A percentile compares a stretch with the other conserved stretches of the same genome.
Evolutionary conservation across 768 basidiomycete genomes (phyloP).

Genomic region (Tulasnella sp.): DNA sequence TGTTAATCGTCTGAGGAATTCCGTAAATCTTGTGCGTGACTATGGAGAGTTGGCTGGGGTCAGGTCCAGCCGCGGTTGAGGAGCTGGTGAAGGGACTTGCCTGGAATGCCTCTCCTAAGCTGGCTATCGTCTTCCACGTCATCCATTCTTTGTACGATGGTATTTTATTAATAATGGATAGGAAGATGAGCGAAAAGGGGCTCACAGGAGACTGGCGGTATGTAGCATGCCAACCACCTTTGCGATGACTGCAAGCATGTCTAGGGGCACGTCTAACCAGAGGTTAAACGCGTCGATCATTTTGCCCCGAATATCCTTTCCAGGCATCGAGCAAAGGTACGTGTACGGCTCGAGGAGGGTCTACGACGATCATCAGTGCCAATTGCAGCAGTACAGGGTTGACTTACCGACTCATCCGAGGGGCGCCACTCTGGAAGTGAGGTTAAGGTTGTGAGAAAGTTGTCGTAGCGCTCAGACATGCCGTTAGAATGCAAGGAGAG

Average conservation of each 20-base stretch:
- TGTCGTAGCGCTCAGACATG: conserved; percentile 7
- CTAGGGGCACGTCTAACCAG: conserved; percentile 74
- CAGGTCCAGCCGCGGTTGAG: neutral
- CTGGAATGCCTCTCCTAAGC: conserved; percentile 73
- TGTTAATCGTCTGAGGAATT: conserved; percentile 91
- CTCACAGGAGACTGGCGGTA: conserved; percentile 80
- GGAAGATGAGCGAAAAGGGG: conserved; percentile 1
- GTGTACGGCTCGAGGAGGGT: conserved; percentile 74
- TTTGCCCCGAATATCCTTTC: conserved; percentile 81
- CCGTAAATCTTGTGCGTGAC: conserved; percentile 96
- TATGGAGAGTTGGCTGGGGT: conserved; percentile 22
- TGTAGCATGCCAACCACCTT: conserved; percentile 89
- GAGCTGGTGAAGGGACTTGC: conserved; percentile 25
- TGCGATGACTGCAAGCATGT: conserved; percentile 59
- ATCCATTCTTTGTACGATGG: conserved; percentile 59
- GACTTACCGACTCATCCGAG: conserved; percentile 14
- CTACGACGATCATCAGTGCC: conserved; percentile 21
- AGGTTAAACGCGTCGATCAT: conserved; percentile 87
- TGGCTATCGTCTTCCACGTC: conserved; percentile 91
- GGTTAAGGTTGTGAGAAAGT: conserved; percentile 10
- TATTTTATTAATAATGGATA: conserved; percentile 14
- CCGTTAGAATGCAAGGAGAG: neutral
- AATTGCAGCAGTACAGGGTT: neutral
- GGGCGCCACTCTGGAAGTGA: conserved; percentile 4
- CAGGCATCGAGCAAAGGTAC: conserved; percentile 71